phyloP scores from a whole-genome alignment of 768 basidiomycete species.

The Leucocoprinus birnbaumii region DNA sequence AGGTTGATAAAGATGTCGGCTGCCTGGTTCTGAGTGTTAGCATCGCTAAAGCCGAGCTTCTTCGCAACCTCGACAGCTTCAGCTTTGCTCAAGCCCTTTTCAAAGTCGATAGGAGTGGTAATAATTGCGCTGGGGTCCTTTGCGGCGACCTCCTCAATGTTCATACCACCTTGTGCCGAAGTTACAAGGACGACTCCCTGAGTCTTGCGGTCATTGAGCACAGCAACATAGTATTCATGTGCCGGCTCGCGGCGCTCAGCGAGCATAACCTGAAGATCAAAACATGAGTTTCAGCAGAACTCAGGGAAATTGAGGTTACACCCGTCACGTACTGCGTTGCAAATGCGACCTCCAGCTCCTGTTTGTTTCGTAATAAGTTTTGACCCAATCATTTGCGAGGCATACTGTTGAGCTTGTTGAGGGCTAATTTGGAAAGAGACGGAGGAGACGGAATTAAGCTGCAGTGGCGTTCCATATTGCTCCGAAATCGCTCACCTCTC shows the following conservation, averaged over 20 bases:
- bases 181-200: conserved; percentile 92
- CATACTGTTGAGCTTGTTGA: conserved; percentile 83
- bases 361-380: conserved; percentile 99
- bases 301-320: not conserved
- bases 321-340: conserved; percentile 76
- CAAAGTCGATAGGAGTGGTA: conserved; percentile 86
- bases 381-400: conserved; percentile 90
- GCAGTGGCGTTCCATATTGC: not conserved
- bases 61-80: conserved; percentile 79
- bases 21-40: conserved; percentile 73
- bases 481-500: conserved; percentile 53
- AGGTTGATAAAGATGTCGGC: conserved; percentile 92
- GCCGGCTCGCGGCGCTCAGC: conserved; percentile 91
- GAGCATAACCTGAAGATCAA: conserved; percentile 79
- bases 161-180: conserved; percentile 97
- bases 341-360: conserved; percentile 85
- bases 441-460: conserved; percentile 6
- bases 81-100: conserved; percentile 71
- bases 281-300: not conserved
- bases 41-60: conserved; percentile 84
- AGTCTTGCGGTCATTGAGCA: conserved; percentile 90
- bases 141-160: conserved; percentile 98
- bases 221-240: conserved; percentile 98
- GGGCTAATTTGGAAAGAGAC: conserved; percentile 45
- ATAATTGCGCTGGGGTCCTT: conserved; percentile 95